These are phyloP conservation scores for Byssochlamys sp. DNA, from an alignment of 2,329 filamentous ascomycete species.

Conservation along the genomic window DNA sequence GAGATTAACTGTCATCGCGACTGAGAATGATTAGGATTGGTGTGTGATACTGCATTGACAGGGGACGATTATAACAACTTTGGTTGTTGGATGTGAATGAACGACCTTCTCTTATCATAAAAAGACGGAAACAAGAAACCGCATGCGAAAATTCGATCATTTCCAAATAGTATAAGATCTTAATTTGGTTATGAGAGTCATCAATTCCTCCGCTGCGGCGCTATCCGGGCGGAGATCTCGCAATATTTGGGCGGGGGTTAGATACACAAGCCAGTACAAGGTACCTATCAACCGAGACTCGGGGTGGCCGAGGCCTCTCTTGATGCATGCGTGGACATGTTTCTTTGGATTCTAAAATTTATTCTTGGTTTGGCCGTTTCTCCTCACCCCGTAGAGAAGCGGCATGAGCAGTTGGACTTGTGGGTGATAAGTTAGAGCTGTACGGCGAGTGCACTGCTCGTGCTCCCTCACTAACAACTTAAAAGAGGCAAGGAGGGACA, in stretches of 20 bases:
- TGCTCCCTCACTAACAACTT: background rate
- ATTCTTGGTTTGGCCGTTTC: background rate
- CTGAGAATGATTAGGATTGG: background rate
- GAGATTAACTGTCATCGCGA: no score
- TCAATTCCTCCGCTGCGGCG: background rate
- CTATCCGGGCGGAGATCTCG: background rate
- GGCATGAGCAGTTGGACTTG: background rate
- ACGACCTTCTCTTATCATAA: background rate
- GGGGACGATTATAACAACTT: background rate
- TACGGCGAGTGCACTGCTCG: background rate
- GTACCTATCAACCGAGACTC: no score
- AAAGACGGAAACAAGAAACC: background rate
- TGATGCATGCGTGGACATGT: no score
- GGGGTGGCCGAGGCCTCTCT: no score
- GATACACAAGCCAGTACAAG: background rate
- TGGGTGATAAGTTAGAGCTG: background rate
- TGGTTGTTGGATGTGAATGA: background rate
- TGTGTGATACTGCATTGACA: background rate
- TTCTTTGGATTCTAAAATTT: background rate
- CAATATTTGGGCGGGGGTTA: background rate
- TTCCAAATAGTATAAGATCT: background rate
- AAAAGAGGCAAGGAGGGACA: background rate
- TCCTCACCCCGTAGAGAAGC: no score
- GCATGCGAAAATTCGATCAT: background rate
- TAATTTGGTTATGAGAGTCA: background rate